phyloP scores from a whole-genome alignment of 2,329 filamentous ascomycete genomes.

The Endothia cerciana region DNA sequence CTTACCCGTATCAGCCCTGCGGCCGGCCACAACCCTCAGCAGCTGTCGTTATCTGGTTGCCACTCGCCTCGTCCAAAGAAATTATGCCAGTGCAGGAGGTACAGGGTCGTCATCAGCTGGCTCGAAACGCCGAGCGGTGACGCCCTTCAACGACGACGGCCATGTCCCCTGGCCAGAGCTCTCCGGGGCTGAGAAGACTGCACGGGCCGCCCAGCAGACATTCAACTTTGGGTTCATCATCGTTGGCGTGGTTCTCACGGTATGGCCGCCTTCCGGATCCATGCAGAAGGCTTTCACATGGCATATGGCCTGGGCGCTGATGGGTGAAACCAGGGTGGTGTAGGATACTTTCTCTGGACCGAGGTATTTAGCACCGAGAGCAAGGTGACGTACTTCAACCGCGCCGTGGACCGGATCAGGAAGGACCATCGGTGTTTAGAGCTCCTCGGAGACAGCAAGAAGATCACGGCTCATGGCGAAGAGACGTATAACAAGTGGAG shows the following conservation, averaged over 20 bases:
- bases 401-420: conserved; percentile 79
- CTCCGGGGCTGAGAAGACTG: conserved; percentile 75
- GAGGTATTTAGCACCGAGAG: conserved; percentile 86
- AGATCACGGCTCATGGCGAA: conserved; percentile 83
- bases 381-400: conserved; percentile 87
- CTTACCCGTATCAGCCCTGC: conserved; percentile 26
- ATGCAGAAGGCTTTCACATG: conserved; percentile 15
- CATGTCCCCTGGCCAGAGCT: conserved; percentile 80
- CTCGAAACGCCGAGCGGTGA: conserved; percentile 70
- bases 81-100: conserved; percentile 55
- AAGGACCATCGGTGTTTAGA: conserved; percentile 71
- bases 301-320: background rate
- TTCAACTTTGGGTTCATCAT: conserved; percentile 84
- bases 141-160: conserved; percentile 85
- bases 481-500: conserved; percentile 83
- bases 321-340: conserved; percentile 61
- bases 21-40: conserved; percentile 29
- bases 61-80: conserved; percentile 48
- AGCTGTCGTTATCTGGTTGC: conserved; percentile 36
- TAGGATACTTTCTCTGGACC: conserved; percentile 76
- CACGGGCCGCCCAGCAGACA: conserved; percentile 84
- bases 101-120: conserved; percentile 40
- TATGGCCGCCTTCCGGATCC: conserved; percentile 44
- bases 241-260: conserved; percentile 75
- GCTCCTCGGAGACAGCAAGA: conserved; percentile 72